These are phyloP conservation scores for Russula brevipes DNA, from an alignment of 768 basidiomycete genomes.

Conservation along the genomic window DNA sequence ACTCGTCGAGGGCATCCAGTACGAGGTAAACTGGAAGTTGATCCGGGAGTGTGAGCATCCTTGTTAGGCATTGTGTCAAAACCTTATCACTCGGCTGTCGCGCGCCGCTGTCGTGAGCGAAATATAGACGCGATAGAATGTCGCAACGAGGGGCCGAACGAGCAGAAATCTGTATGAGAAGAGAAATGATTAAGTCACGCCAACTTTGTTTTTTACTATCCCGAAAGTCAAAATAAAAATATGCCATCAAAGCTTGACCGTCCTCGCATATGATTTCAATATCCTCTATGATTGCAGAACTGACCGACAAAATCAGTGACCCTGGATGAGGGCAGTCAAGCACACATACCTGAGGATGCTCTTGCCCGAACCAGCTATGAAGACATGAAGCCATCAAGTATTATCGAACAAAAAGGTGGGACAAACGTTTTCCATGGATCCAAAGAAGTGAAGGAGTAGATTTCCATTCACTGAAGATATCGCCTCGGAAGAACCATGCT, in stretches of 20 bases:
- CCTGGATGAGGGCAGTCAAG: background rate
- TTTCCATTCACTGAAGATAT: background rate
- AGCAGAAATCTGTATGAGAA: background rate
- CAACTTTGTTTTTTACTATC: background rate
- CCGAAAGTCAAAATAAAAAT: background rate
- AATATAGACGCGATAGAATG: background rate
- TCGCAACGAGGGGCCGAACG: background rate
- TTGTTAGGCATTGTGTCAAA: background rate
- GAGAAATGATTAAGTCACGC: background rate
- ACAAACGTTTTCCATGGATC: background rate
- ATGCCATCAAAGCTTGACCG: background rate
- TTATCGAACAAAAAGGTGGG: background rate
- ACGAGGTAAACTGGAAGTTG: background rate
- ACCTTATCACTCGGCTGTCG: background rate
- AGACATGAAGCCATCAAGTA: background rate
- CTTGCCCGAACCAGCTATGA: background rate
- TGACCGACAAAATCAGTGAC: background rate
- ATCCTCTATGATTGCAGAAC: background rate
- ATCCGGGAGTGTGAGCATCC: background rate
- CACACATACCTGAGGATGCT: background rate
- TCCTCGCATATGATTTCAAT: background rate
- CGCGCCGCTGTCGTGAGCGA: background rate
- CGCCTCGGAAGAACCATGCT: background rate
- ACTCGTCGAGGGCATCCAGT: conserved; percentile 1
- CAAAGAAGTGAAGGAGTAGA: background rate